Percentiles rank a stretch among this genome's conserved stretches.
Conservation (phyloP, 306 rosid species). For the Argentina anserina region DNA sequence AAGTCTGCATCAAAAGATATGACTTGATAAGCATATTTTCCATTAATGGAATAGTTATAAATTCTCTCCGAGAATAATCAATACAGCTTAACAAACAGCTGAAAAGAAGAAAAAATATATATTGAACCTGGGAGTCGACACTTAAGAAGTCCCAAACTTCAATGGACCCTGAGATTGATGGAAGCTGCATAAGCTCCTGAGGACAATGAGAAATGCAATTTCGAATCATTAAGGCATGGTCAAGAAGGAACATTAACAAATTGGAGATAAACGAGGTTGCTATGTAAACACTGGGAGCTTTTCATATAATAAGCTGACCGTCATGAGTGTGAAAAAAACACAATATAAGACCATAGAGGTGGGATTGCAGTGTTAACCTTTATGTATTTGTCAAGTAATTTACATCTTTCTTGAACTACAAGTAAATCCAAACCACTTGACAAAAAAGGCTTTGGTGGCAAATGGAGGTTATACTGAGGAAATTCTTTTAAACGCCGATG, state of each 20-base stretch:
- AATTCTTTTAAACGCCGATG: conserved; percentile 91
- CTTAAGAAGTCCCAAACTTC: conserved; percentile 99
- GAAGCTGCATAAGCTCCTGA: conserved; percentile 93
- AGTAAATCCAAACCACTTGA: conserved; percentile 87
- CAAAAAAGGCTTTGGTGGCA: conserved; percentile 97
- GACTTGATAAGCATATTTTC: conserved; percentile 8
- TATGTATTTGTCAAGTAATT: conserved; percentile 69
- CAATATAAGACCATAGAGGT: not conserved
- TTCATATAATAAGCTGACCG: conserved; percentile 1
- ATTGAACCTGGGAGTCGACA: conserved; percentile 92
- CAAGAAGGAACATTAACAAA: conserved; percentile 11
- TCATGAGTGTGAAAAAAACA: not conserved
- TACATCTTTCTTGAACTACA: conserved; percentile 86
- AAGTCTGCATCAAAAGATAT: conserved; percentile 63
- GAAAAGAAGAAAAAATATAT: conserved; percentile 25
- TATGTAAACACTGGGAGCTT: not conserved
- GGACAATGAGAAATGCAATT: conserved; percentile 20
- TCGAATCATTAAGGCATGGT: conserved; percentile 22
- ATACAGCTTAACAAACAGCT: not conserved
- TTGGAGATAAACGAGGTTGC: conserved; percentile 13
- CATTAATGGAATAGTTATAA: not conserved
- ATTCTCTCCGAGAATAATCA: not conserved
- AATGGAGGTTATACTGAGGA: conserved; percentile 82
- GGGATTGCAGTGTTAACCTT: conserved; percentile 50
- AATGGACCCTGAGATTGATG: conserved; percentile 90